These are phyloP conservation scores for Monosporascus sp. DNA, from an alignment of 2,329 filamentous ascomycete species.

Conservation along the genomic window DNA sequence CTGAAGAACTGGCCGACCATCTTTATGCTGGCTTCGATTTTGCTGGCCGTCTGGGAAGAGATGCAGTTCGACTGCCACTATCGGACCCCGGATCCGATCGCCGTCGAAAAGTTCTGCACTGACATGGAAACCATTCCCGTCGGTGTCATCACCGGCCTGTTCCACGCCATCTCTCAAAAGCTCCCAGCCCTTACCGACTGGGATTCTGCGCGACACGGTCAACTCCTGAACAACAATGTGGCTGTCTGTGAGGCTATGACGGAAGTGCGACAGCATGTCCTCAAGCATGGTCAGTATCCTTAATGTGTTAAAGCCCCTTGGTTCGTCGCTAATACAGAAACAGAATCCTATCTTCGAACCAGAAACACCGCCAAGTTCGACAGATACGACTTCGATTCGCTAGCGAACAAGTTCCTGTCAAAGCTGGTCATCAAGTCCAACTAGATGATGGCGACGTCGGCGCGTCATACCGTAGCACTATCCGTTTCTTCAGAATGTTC, in stretches of 20 bases:
- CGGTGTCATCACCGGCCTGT: constrained; percentile 91
- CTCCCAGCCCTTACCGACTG: constrained; percentile 88
- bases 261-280: constrained; percentile 86
- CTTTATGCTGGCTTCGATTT: constrained; percentile 91
- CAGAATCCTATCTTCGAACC: constrained; percentile 81
- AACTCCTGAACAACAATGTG: constrained; percentile 82
- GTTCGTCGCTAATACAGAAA: constrained; percentile 33
- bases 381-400: constrained; percentile 84
- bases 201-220: constrained; percentile 87
- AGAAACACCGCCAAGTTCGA: constrained; percentile 80
- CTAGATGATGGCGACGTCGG: constrained; percentile 34
- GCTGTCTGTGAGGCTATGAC: constrained; percentile 95
- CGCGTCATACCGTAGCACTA: constrained; percentile 14
- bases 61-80: constrained; percentile 99
- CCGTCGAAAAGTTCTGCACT: constrained; percentile 88
- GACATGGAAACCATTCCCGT: constrained; percentile 97
- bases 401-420: constrained; percentile 96
- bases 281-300: constrained; percentile 74
- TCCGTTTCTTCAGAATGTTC: constrained; percentile 24
- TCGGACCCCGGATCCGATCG: constrained; percentile 75
- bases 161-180: constrained; percentile 97
- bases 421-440: constrained; percentile 95
- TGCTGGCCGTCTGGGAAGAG: constrained; percentile 94
- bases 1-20: constrained; percentile 99
- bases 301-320: constrained; percentile 9